These are phyloP conservation scores for Berkeleyomyces rouxiae DNA, from an alignment of 2,329 filamentous ascomycete genomes.

Conservation along the genomic window DNA sequence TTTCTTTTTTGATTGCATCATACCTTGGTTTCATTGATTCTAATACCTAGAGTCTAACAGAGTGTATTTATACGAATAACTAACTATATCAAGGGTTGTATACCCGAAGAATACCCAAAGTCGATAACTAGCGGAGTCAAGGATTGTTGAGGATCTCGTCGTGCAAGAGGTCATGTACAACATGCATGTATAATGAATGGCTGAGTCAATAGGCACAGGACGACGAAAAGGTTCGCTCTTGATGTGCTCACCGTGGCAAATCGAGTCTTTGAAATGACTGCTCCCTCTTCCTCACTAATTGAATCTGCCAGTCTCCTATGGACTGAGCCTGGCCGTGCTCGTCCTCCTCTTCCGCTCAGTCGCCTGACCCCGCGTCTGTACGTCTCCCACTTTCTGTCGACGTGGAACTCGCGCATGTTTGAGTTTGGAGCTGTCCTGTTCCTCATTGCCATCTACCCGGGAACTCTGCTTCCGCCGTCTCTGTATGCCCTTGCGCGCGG, in stretches of 20 bases:
- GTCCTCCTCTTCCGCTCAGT: neutral
- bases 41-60: neutral
- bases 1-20: neutral
- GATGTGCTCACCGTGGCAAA: neutral
- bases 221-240: too few relatives aligned
- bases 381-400: conserved; percentile 42
- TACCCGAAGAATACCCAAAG: neutral
- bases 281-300: too few relatives aligned
- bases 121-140: neutral
- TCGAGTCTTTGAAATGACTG: neutral
- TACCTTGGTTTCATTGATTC: neutral
- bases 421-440: conserved; percentile 46
- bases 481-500: conserved; percentile 50
- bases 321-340: neutral
- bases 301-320: too few relatives aligned
- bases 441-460: conserved; percentile 36
- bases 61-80: neutral
- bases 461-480: conserved; percentile 48
- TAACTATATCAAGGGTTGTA: neutral
- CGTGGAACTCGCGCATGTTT: conserved; percentile 48
- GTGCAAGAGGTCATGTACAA: too few relatives aligned
- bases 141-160: too few relatives aligned
- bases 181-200: too few relatives aligned
- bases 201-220: too few relatives aligned
- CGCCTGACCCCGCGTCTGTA: conserved; percentile 27